Evolutionary conservation across 2,329 filamentous ascomycete species (phyloP).

Genomic region (Metarhizium humberi): DNA sequence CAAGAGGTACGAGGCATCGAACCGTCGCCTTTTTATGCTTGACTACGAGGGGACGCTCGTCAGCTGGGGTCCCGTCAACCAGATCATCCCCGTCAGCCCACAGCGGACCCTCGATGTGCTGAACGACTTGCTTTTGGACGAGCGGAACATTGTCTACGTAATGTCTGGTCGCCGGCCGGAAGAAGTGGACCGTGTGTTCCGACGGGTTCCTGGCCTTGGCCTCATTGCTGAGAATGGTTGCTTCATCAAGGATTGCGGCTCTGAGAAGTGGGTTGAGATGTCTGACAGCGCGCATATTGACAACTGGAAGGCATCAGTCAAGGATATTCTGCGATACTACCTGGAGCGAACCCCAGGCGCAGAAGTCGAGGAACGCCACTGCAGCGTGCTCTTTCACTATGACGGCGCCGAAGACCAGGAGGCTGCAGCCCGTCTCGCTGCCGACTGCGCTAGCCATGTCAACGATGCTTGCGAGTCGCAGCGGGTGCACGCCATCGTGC

Average conservation of each 20-base stretch:
- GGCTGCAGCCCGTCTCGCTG: constrained; percentile 67
- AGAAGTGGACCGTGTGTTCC: constrained; percentile 80
- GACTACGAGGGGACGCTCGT: constrained; percentile 93
- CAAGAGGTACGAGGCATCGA: constrained; percentile 55
- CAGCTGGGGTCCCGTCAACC: constrained; percentile 73
- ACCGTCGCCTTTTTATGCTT: constrained; percentile 72
- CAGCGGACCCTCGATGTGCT: constrained; percentile 74
- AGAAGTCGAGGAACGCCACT: constrained; percentile 83
- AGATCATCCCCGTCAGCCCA: constrained; percentile 78
- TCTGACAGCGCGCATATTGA: constrained; percentile 61
- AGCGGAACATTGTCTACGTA: constrained; percentile 79
- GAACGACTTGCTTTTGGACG: constrained; percentile 71
- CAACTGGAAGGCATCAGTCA: constrained; percentile 77
- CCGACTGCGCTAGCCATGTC: constrained; percentile 88
- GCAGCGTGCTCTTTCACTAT: constrained; percentile 86
- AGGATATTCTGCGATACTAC: constrained; percentile 79
- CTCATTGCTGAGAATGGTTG: constrained; percentile 93
- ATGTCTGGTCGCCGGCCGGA: constrained; percentile 87
- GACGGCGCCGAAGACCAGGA: constrained; percentile 70
- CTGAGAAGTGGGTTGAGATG: constrained; percentile 67
- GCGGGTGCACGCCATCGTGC: constrained; percentile 71
- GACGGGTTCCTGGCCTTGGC: constrained; percentile 71
- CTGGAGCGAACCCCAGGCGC: constrained; percentile 81
- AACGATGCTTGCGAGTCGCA: constrained; percentile 85
- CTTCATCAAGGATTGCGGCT: constrained; percentile 67